Conservation (phyloP, 2,329 filamentous ascomycete species). For the Colletotrichum echinochloae region DNA sequence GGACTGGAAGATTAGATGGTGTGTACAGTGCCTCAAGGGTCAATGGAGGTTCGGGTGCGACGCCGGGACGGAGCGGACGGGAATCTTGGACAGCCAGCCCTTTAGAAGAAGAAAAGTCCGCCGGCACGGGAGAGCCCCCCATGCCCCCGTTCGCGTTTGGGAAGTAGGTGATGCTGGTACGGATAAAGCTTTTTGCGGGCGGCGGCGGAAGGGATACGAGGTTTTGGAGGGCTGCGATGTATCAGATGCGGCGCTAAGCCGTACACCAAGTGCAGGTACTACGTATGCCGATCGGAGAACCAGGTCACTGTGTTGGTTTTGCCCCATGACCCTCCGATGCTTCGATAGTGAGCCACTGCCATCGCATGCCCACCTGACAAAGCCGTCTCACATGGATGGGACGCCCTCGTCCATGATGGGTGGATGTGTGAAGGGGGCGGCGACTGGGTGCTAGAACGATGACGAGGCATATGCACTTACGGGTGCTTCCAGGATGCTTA, state of each 20-base stretch:
- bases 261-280: neutral
- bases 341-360: neutral
- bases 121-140: neutral
- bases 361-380: neutral
- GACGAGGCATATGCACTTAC: neutral
- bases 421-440: neutral
- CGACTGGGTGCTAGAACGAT: neutral
- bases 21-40: neutral
- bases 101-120: neutral
- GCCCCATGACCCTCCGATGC: neutral
- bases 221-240: neutral
- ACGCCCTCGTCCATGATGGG: neutral
- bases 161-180: neutral
- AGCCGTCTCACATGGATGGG: conserved; percentile 21
- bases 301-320: neutral
- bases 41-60: conserved; percentile 15
- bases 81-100: neutral
- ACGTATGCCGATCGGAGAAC: too few species aligned
- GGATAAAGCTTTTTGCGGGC: neutral
- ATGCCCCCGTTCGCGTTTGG: neutral
- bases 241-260: neutral
- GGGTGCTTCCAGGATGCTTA: neutral
- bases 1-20: neutral
- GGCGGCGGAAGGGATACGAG: conserved; percentile 19
- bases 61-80: conserved; percentile 8